Evolutionary conservation across 169 alveolate species (phyloP), one percentile per base, ranked within the genome.

Genomic region (Cryptosporidium muris): DNA sequence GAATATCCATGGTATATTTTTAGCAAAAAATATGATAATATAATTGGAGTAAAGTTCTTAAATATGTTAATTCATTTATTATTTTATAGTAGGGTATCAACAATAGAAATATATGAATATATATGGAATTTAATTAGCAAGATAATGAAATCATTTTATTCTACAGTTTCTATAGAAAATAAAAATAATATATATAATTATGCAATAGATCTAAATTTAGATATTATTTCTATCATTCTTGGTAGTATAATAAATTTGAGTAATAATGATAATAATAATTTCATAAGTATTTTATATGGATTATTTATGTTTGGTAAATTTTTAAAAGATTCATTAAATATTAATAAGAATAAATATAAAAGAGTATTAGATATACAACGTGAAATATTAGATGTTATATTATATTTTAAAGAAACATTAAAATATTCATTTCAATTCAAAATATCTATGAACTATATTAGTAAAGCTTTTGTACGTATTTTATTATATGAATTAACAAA

Each of bases 11-110:
- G 36, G 37, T 53, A 51, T 65, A 65, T 80, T 65, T 62, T 65
- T 65, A 64, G 88, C 34, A 12, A 63, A 11, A 62, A 62, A 51
- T 16, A 62, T 65, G 49, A 85, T 64, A 74, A 65, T 36, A 81
- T n/a, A 14, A 34, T 38, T 12, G 51, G 16, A 81, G 53, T 40
- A 56, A 60, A 16, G 47, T 12, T 42, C 16, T 38, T 37, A 2
- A 53, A 42, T 12, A 63, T 25, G 63, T 60, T 63, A 56, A 88
- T 40, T 51, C 16, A 37, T 48, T 63, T 53, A 60, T 34, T 25
- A 25, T 53, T 81, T 7, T 89, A 81, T 64, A 6, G 65, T 16
- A 80, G 34, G 3, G 11, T 6, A 8, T 37, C 42, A 37, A 62
- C 14, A 7, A 62, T 64, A 42, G 11, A 38, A 40, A 64, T 43